Percentiles rank a stretch among this genome's conserved stretches.
These are phyloP conservation scores for Aspergillus pseudoviridinutans DNA, from an alignment of 2,329 filamentous ascomycete species.

Conservation along the genomic window DNA sequence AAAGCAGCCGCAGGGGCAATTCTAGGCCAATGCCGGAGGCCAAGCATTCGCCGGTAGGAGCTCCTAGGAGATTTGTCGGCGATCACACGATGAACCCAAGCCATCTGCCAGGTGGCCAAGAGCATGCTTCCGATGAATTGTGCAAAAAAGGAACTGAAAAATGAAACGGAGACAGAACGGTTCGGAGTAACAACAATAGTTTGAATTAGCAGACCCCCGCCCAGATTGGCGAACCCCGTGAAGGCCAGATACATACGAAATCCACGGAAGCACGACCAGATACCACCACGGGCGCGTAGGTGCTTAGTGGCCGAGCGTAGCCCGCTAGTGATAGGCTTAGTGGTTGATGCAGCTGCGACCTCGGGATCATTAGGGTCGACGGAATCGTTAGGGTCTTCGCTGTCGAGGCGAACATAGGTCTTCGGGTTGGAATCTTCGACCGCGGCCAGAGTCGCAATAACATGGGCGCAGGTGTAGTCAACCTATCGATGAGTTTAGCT, in stretches of 20 bases:
- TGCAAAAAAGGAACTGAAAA: constrained; percentile 32
- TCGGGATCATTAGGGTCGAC: constrained; percentile 40
- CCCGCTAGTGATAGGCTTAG: constrained; percentile 58
- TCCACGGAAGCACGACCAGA: constrained; percentile 66
- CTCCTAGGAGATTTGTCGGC: constrained; percentile 59
- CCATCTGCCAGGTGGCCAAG: constrained; percentile 65
- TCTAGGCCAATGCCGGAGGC: constrained; percentile 62
- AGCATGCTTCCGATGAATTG: constrained; percentile 54
- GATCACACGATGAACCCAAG: constrained; percentile 85
- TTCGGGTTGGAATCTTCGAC: constrained; percentile 58
- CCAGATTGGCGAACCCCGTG: constrained; percentile 25
- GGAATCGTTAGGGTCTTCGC: constrained; percentile 25
- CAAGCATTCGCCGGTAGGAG: constrained; percentile 67
- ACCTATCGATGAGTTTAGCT: constrained; percentile 26
- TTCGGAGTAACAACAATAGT: constrained; percentile 32
- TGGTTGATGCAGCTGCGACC: constrained; percentile 40
- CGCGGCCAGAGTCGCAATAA: constrained; percentile 60
- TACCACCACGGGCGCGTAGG: constrained; percentile 61
- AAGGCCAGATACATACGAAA: constrained; percentile 50
- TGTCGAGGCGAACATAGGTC: constrained; percentile 50
- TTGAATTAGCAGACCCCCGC: constrained; percentile 43
- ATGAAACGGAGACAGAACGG: background rate
- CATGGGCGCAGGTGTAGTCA: constrained; percentile 56
- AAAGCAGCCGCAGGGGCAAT: constrained; percentile 65
- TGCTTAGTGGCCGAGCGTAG: constrained; percentile 57